Percentiles rank a stretch among this genome's conserved stretches.
phyloP scores from a whole-genome alignment of 1,139 yeast genomes.

The Pichia sp. region DNA sequence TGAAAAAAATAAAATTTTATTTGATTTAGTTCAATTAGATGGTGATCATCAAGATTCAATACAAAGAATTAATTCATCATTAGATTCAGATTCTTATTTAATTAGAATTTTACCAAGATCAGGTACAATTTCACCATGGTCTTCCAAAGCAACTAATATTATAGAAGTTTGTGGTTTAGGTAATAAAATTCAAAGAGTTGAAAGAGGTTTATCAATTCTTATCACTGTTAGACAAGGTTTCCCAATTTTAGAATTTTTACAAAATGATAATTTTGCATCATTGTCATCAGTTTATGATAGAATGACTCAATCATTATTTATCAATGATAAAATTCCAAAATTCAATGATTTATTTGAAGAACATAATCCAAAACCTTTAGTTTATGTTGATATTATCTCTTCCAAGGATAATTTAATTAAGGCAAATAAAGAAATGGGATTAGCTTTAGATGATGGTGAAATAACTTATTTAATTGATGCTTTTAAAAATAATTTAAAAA shows the following conservation, averaged over 20 bases:
- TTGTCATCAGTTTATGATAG: constrained; percentile 79
- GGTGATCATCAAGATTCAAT: constrained; percentile 15
- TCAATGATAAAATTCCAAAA: constrained; percentile 50
- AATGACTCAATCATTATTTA: constrained; percentile 79
- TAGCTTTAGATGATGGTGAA: constrained; percentile 91
- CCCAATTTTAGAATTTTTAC: constrained; percentile 50
- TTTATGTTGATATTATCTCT: constrained; percentile 56
- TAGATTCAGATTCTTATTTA: constrained; percentile 42
- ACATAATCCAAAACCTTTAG: constrained; percentile 80
- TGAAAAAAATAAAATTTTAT: constrained; percentile 41
- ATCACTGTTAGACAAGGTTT: constrained; percentile 63
- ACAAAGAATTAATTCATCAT: constrained; percentile 9
- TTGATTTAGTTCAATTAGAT: constrained; percentile 32
- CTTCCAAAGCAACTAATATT: constrained; percentile 96
- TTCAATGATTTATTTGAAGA: constrained; percentile 67
- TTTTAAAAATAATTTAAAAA: constrained; percentile 62
- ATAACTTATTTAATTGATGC: constrained; percentile 80
- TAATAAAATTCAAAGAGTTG: constrained; percentile 68
- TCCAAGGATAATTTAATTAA: constrained; percentile 57
- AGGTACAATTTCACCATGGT: constrained; percentile 98
- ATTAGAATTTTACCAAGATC: constrained; percentile 82
- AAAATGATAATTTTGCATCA: constrained; percentile 38
- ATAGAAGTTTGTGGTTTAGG: constrained; percentile 80
- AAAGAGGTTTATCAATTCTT: constrained; percentile 77
- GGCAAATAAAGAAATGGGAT: constrained; percentile 80